Evolutionary conservation across 176 grass and related monocot genomes (phyloP).

Genomic region (Stipa capillata): DNA sequence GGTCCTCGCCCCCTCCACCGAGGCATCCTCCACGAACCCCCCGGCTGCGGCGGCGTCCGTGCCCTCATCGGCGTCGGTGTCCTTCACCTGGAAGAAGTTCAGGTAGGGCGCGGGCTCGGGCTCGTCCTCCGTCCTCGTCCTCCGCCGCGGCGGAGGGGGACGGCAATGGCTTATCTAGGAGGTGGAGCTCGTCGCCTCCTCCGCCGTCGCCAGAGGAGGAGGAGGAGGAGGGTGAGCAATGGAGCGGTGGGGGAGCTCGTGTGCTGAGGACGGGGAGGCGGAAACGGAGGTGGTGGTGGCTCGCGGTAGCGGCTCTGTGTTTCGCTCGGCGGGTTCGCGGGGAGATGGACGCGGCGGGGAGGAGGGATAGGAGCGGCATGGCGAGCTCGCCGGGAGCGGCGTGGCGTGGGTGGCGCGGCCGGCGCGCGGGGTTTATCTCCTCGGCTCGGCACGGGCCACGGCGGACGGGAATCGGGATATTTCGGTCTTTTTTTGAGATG

Average conservation of each 20-base stretch:
- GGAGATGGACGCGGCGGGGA: slow-evolving; percentile 22
- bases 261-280: background rate
- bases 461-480: no score
- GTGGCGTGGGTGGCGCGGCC: background rate
- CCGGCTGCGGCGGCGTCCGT: background rate
- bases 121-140: background rate
- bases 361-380: slow-evolving; percentile 19
- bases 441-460: no score
- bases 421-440: slow-evolving; percentile 11
- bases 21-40: background rate
- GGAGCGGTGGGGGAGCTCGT: background rate
- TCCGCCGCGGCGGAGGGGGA: background rate
- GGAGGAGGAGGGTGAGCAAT: slow-evolving; percentile 4
- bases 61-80: background rate
- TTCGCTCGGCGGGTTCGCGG: background rate
- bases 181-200: slow-evolving; percentile 37
- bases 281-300: background rate
- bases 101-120: slow-evolving; percentile 40
- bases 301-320: background rate
- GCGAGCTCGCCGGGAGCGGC: background rate
- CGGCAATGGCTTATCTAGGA: slow-evolving; percentile 58
- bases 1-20: background rate
- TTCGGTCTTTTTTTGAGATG: background rate
- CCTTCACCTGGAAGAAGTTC: slow-evolving; percentile 61
- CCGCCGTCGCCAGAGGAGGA: background rate